Base-by-base conservation (phyloP, 768 basidiomycete species). In the Mycena filopes region DNA sequence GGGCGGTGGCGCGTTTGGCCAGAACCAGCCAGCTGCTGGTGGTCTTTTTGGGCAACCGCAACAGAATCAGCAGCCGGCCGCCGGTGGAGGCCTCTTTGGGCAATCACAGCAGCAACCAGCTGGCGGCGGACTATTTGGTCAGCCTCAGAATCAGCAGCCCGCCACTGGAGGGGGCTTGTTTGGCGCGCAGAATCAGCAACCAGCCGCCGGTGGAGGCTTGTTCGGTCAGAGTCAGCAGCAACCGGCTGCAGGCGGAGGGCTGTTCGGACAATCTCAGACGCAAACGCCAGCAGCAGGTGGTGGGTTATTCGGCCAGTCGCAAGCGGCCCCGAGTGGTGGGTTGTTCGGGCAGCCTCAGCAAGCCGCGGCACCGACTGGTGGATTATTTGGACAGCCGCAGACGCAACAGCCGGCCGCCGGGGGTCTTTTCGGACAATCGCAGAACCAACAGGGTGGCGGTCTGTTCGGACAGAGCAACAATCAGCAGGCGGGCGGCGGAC, bases 21-120 rank as follows among this genome's bases (percentile, higher is more conserved):
- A 62, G 25, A 28, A 40, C 25, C 42, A 69, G 33, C 50, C 64
- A 12, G 53, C 55, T 25, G 48, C 60, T 12, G 70, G 72, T 33
- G 66, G 62, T n/a, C 47, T 77, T 31, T 79, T 79, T 40, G 73
- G 77, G 15, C 74, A 74, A 64, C 53, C 60, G 23, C 71, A 66
- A 53, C 74, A 69, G 57, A 70, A 73, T 38, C 73, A 72, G 41
- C 77, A 77, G 60, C 77, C 76, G 64, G 70, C 72, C 20, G 40
- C 74, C 8, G 73, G 73, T 67, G 77, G 41, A 77, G 82, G 56
- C 67, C 55, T 82, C 28, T 84, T 85, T 66, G 79, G 83, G 21
- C 71, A 73, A 29, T 62, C 70, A 18, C 56, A 68, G 50, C 60
- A 68, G n/a, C 60, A 45, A 55, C 74, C 76, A 67, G 56, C 70